Percentiles rank a stretch among this genome's conserved stretches.
Evolutionary conservation across 768 basidiomycete species (phyloP).

Genomic region (Kwoniella mangroviensis): DNA sequence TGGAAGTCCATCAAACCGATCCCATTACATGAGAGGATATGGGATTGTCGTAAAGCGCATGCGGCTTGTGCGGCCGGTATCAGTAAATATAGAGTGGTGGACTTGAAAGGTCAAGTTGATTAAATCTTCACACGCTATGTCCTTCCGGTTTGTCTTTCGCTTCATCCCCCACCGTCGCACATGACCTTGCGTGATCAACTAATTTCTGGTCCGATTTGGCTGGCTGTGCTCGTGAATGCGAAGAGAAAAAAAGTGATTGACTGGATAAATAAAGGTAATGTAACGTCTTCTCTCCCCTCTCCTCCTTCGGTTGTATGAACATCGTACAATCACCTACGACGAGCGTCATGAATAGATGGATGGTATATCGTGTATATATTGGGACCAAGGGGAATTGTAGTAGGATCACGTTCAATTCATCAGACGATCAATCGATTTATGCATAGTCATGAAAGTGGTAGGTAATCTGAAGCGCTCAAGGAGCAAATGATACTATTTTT

Average conservation of each 20-base stretch:
- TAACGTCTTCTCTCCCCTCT: neutral
- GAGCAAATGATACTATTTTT: too few relatives aligned
- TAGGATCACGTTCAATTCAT: too few relatives aligned
- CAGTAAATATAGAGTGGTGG: constrained; percentile 81
- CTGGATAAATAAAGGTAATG: neutral
- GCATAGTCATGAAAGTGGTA: too few relatives aligned
- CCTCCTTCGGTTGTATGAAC: neutral
- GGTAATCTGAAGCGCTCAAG: too few relatives aligned
- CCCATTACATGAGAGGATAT: constrained; percentile 42
- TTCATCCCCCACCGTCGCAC: neutral
- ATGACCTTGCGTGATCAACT: neutral
- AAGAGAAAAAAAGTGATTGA: neutral
- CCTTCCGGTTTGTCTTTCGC: neutral
- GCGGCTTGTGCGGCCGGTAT: constrained; percentile 65
- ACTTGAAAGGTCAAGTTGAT: constrained; percentile 85
- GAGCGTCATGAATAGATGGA: neutral
- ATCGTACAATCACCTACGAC: neutral
- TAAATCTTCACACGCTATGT: constrained; percentile 5
- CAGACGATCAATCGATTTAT: too few relatives aligned
- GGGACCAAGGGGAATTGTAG: too few relatives aligned
- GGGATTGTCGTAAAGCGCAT: constrained; percentile 58
- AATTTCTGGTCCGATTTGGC: neutral
- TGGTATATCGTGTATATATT: too few relatives aligned
- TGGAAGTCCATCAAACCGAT: constrained; percentile 61
- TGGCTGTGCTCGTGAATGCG: too few relatives aligned